Base-by-base conservation (phyloP, 768 basidiomycete genomes). In the Collybia mongolica region DNA sequence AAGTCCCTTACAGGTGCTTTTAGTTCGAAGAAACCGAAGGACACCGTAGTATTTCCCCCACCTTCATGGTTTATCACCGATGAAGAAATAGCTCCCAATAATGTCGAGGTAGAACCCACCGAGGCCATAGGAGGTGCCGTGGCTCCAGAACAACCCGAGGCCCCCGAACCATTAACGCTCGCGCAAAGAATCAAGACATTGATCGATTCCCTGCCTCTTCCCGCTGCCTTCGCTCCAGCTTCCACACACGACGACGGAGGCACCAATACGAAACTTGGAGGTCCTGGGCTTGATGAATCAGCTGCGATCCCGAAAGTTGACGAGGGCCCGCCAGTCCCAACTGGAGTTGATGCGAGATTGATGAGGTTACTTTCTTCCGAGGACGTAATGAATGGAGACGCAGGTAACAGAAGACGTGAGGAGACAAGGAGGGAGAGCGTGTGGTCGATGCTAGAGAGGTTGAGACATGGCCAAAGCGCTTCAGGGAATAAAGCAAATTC, bases 301-400 rank as follows among this genome's bases (percentile, higher is more conserved):
- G 23, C 28, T 35, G 23, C 23, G 8, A 48, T 50, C 28, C 42
- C 51, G n/a, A 39, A 46, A 5, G 63, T 68, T 40, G 64, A 59
- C 9, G 61, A 59, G 22, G 66, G 69, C 8, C 65, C 75, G n/a
- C 71, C 72, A 20, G 63, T 73, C 35, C 71, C 73, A 5, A 63
- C 67, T n/a, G 68, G 69, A 14, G 60, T 75, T 8, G 83, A 85
- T 56, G 64, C 74, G 3, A 69, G 73, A 44, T 67, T 82, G 28
- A 67, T 82, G 39, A 64, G 72, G 26, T 68, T 80, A 51, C 68
- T 88, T 24, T 79, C 80, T 12, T 80, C 82, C 1, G 75, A 84
- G 49, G 67, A 73, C n/a, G 64, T 81, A n/a, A 86, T 88, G 83
- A 84, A 82, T 46, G 80, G 84, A 8, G 71, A 72, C 18, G 63